Evolutionary conservation across 768 basidiomycete species (phyloP), one percentile per base, ranked within the genome.

Genomic region (Rhizopogon sp.): DNA sequence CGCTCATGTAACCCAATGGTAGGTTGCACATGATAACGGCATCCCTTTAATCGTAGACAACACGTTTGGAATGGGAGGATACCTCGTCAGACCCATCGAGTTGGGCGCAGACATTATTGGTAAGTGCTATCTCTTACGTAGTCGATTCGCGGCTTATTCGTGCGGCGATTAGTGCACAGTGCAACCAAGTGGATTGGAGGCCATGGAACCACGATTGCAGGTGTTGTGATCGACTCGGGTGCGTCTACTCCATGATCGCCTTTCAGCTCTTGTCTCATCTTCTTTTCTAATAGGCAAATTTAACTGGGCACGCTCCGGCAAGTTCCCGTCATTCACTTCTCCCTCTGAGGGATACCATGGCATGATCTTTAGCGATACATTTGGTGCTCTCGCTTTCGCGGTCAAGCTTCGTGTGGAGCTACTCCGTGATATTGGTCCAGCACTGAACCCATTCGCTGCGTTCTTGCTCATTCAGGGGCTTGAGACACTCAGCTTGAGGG

Each of bases 141-240:
- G 33, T 1, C 7, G 25, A 49, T 11, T 39, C 4, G 20, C 5
- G 9, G 20, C 35, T 49, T 9, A 49, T 49, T 5, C 3, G 22
- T 10, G 10, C 35, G 33, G 47, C 42, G 22, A 1, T 13, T 20
- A 78, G 79, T 81, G 0, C 77, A 82, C 60, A 80, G 78, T 33
- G 80, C 80, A 2, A 85, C 83, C 0, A 85, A 87, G 62, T 87
- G 85, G 85, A 81, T 87, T 6, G 75, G 82, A 1, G 82, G 83
- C 0, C 82, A 84, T 49, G 84, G 86, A n/a, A 85, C 82, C 8
- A 84, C 82, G 6, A 79, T 87, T 50, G 84, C 74, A 0, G 86
- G 86, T 39, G 79, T 85, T 14, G 69, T 87, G 29, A 59, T 88
- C 25, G 85, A 87, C 58, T 71, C 74, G 13, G 85, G 83, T 73